These are phyloP conservation scores for Oryza officinalis DNA, from an alignment of 176 grass and related monocot genomes.

Conservation along the genomic window DNA sequence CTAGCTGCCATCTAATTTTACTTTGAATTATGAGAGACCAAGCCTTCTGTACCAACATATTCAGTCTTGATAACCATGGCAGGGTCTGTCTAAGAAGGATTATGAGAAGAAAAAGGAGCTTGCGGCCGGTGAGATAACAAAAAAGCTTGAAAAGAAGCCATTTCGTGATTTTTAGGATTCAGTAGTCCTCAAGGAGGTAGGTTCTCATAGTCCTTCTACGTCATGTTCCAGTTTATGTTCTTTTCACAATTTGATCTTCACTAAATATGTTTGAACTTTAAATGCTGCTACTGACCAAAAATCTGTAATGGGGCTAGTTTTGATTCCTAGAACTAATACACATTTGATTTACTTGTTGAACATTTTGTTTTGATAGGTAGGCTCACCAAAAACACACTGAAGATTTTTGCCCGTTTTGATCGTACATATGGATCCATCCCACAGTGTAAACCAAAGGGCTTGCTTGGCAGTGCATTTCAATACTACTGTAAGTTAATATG, in stretches of 20 bases:
- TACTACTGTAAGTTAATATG: constrained; percentile 71
- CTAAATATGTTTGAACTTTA: neutral
- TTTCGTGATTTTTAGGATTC: constrained; percentile 85
- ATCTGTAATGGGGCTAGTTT: neutral
- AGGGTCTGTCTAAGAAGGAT: constrained; percentile 81
- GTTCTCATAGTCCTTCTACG: neutral
- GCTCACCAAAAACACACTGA: constrained; percentile 80
- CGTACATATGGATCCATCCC: constrained; percentile 95
- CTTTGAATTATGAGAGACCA: neutral
- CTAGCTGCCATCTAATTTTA: neutral
- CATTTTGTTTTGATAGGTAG: constrained; percentile 56
- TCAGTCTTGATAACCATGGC: constrained; percentile 8
- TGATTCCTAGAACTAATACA: neutral
- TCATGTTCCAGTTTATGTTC: neutral
- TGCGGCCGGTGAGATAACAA: constrained; percentile 76
- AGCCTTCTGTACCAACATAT: neutral
- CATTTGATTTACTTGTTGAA: constrained; percentile 4
- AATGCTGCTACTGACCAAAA: constrained; percentile 21
- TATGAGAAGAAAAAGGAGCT: constrained; percentile 82
- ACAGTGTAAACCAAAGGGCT: constrained; percentile 71
- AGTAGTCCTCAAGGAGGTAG: constrained; percentile 93
- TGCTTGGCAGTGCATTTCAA: constrained; percentile 90
- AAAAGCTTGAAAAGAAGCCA: constrained; percentile 72
- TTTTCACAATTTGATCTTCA: neutral
- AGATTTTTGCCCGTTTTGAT: constrained; percentile 85